Percentiles rank a stretch among this genome's conserved stretches.
phyloP scores from a whole-genome alignment of 2,329 filamentous ascomycete genomes.

The Paecilomyces sp. region DNA sequence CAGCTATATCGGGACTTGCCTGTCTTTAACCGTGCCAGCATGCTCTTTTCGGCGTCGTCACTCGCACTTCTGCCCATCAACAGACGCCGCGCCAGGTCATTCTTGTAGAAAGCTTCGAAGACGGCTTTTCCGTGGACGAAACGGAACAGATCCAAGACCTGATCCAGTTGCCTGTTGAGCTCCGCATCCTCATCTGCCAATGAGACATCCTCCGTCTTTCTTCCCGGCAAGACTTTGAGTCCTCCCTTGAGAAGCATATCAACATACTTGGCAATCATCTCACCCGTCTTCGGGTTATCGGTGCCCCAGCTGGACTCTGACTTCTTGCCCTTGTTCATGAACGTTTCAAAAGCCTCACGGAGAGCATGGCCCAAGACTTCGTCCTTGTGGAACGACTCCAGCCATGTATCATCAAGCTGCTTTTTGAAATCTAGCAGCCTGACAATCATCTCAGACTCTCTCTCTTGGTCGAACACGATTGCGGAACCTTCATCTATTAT shows the following conservation, averaged over 20 bases:
- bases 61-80: constrained; percentile 90
- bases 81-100: constrained; percentile 80
- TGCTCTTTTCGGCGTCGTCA: constrained; percentile 89
- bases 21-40: constrained; percentile 83
- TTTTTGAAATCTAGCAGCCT: constrained; percentile 74
- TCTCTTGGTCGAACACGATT: constrained; percentile 74
- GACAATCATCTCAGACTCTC: constrained; percentile 78
- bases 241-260: constrained; percentile 83
- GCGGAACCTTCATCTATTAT: constrained; percentile 65
- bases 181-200: constrained; percentile 85
- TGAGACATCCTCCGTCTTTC: constrained; percentile 41
- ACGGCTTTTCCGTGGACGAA: constrained; percentile 97
- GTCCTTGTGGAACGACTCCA: constrained; percentile 68
- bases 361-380: constrained; percentile 71
- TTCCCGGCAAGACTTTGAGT: constrained; percentile 60
- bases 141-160: constrained; percentile 87
- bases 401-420: constrained; percentile 68
- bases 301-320: constrained; percentile 65
- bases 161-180: constrained; percentile 84
- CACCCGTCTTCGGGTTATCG: constrained; percentile 86
- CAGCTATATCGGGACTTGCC: constrained; percentile 29
- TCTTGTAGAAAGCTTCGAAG: constrained; percentile 99
- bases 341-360: constrained; percentile 76
- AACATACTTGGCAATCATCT: constrained; percentile 98
- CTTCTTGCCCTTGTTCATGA: constrained; percentile 83